Percentiles rank a stretch among this genome's conserved stretches.
These are phyloP conservation scores for Picea sitchensis DNA, from an alignment of 75 land plant species.

Conservation along the genomic window DNA sequence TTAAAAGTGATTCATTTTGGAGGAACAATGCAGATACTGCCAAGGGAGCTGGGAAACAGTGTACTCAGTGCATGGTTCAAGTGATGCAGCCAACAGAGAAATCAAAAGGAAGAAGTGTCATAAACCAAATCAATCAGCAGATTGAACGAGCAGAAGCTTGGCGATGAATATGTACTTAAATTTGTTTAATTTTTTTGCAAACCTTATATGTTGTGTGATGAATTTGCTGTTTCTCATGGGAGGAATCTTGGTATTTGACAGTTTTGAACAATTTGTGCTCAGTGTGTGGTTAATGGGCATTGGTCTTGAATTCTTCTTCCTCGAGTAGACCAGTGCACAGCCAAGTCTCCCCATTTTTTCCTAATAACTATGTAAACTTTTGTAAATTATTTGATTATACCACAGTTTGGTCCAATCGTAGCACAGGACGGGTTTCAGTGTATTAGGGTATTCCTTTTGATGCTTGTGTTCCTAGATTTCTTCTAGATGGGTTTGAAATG, in stretches of 20 bases:
- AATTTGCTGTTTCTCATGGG: neutral
- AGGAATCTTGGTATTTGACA: constrained; percentile 2
- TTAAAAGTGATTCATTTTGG: neutral
- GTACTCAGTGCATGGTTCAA: constrained; percentile 8
- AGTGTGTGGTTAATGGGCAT: neutral
- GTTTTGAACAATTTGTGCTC: neutral
- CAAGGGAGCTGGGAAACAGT: constrained; percentile 1
- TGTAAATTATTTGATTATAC: constrained; percentile 10
- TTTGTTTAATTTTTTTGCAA: neutral
- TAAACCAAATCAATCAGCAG: constrained; percentile 14
- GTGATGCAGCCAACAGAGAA: constrained; percentile 5
- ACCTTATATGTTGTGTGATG: constrained; percentile 1
- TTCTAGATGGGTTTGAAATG: too few relatives aligned
- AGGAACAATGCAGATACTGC: constrained; percentile 6
- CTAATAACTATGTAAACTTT: constrained; percentile 8
- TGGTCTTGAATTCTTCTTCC: neutral
- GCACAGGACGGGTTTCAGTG: neutral
- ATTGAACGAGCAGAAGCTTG: constrained; percentile 10
- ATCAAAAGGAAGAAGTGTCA: constrained; percentile 7
- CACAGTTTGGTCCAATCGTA: neutral
- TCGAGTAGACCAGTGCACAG: constrained; percentile 3
- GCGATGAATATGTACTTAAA: constrained; percentile 3
- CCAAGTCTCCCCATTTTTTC: neutral
- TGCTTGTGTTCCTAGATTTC: neutral
- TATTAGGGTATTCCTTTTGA: neutral